Evolutionary conservation across 768 basidiomycete species (phyloP).

Genomic region (Austroboletus festivus): DNA sequence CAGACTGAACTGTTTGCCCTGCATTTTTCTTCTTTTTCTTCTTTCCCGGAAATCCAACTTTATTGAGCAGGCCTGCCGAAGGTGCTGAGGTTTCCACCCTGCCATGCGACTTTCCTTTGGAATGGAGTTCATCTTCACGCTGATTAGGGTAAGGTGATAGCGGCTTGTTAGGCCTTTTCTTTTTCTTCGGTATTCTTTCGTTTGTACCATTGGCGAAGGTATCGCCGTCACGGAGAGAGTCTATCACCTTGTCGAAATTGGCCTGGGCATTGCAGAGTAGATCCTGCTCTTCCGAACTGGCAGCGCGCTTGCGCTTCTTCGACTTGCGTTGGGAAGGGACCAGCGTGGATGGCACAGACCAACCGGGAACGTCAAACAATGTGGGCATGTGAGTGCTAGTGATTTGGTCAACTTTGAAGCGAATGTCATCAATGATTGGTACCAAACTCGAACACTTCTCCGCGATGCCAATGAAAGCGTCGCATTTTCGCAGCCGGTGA

Average conservation of each 20-base stretch:
- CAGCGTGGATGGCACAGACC: constrained; percentile 50
- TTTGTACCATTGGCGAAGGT: constrained; percentile 34
- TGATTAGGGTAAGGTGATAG: constrained; percentile 9
- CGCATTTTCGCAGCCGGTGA: constrained; percentile 13
- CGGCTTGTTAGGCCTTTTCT: constrained; percentile 2
- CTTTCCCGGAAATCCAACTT: constrained; percentile 6
- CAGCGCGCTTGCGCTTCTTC: constrained; percentile 55
- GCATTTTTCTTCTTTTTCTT: constrained; percentile 20
- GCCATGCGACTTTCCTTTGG: constrained; percentile 2
- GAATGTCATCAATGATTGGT: background rate
- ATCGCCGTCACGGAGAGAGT: constrained; percentile 37
- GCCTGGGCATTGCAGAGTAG: constrained; percentile 39
- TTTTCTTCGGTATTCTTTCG: constrained; percentile 18
- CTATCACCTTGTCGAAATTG: constrained; percentile 62
- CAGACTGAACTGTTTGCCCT: constrained; percentile 19
- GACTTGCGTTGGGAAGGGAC: constrained; percentile 33
- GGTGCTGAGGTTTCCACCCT: constrained; percentile 10
- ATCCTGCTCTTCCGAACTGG: constrained; percentile 34
- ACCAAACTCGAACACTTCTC: background rate
- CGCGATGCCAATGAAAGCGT: constrained; percentile 17
- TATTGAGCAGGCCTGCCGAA: constrained; percentile 9
- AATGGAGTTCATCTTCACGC: background rate
- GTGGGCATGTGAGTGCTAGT: constrained; percentile 21
- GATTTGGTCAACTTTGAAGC: too few relatives aligned
- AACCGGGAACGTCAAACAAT: constrained; percentile 68